Evolutionary conservation across 345 rosid species (phyloP).

Genomic region (Gossypium stocksii): DNA sequence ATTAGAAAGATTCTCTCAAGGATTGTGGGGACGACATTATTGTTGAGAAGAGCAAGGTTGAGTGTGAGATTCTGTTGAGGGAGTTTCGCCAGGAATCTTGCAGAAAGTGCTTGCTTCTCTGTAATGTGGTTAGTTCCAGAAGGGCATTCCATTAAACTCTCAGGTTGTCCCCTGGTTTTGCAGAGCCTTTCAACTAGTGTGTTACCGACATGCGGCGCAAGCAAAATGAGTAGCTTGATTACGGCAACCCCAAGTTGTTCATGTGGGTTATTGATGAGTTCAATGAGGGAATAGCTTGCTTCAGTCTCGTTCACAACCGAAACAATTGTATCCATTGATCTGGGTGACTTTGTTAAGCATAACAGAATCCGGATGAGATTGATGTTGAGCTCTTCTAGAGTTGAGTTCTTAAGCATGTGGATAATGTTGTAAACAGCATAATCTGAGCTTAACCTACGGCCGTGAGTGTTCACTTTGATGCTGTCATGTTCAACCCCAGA

Average conservation of each 20-base stretch:
- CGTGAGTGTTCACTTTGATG: slow-evolving; percentile 48
- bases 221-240: slow-evolving; percentile 54
- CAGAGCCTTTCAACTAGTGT: slow-evolving; percentile 65
- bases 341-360: slow-evolving; percentile 56
- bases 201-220: slow-evolving; percentile 66
- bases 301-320: slow-evolving; percentile 60
- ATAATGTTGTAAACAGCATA: slow-evolving; percentile 59
- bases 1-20: slow-evolving; percentile 46
- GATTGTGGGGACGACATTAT: slow-evolving; percentile 45
- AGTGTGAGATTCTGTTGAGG: slow-evolving; percentile 77
- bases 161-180: slow-evolving; percentile 72
- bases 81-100: slow-evolving; percentile 61
- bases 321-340: slow-evolving; percentile 45
- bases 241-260: slow-evolving; percentile 63
- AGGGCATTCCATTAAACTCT: slow-evolving; percentile 46
- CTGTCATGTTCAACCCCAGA: slow-evolving; percentile 58
- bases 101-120: slow-evolving; percentile 73
- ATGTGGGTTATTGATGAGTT: slow-evolving; percentile 71
- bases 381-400: slow-evolving; percentile 67
- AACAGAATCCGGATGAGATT: slow-evolving; percentile 62
- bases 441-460: slow-evolving; percentile 62
- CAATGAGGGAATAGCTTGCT: slow-evolving; percentile 62
- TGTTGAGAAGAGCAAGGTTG: slow-evolving; percentile 53
- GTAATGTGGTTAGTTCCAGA: slow-evolving; percentile 41
- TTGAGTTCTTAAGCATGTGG: slow-evolving; percentile 66